Base-by-base conservation (phyloP, 768 basidiomycete species). In the Mycena belliarum region DNA sequence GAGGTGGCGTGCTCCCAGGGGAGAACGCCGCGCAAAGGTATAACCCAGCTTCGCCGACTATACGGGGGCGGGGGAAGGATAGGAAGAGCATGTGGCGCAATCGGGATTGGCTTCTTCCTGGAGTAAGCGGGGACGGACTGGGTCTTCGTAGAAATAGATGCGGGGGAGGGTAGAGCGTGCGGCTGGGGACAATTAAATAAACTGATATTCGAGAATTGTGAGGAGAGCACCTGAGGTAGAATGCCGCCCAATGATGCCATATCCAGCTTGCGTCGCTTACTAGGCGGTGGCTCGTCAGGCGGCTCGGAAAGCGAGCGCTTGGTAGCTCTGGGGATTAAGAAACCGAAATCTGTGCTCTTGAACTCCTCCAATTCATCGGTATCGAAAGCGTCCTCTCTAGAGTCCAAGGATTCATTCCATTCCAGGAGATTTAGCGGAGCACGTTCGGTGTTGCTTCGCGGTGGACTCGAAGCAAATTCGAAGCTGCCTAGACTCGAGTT, bases 21-120 rank as follows among this genome's bases (percentile, higher is more conserved):
- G 40, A 80, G 61, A 25, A 57, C 66, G 16, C 85, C 85, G 14
- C 84, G 79, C 6, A 86, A 67, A 38, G 85, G 85, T 35, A 87
- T 75, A 16, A 86, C 64, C 85, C 85, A 87, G 9, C 81, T 79
- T 46, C 70, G 72, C 47, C 83, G 79, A 47, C 74, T 63, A 61
- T 75, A 77, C 25, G 65, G 66, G 25, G 61, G 52, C 20, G 69
- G 62, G 9, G 63, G 46, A 63, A 71, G 66, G 63, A 72, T 38
- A 60, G 68, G 63, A 29, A 63, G 65, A 6, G 57, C 65, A 61
- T 73, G 71, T 24, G 76, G 74, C 23, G 74, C 49, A 43, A 83
- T 69, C 26, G 76, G 73, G 8, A 67, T 67, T 0, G 78, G 77
- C 43, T 49, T 64, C 1, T 66, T 58, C 64, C 75, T 78, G 10